Percentiles rank a stretch among this genome's conserved stretches.
Conservation (phyloP, 331 rosid species). For the Dryas integrifolia region DNA sequence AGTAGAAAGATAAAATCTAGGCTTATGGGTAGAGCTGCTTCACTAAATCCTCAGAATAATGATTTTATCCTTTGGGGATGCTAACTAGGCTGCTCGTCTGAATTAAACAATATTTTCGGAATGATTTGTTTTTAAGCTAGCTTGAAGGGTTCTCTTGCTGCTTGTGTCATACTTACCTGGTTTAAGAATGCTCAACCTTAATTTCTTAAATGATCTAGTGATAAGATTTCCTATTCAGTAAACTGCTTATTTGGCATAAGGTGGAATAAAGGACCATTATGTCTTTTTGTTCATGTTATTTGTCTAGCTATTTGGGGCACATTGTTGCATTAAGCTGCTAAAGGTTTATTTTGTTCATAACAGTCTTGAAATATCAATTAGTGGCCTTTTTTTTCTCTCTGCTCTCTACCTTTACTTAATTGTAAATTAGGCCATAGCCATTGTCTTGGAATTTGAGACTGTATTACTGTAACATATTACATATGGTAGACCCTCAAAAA, state of each 20-base stretch:
- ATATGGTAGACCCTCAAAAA: slow-evolving; percentile 8
- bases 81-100: neutral
- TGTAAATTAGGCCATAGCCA: neutral
- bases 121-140: neutral
- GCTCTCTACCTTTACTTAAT: neutral
- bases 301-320: neutral
- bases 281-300: slow-evolving; percentile 6
- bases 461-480: neutral
- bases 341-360: neutral
- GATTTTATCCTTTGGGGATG: neutral
- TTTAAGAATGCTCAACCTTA: neutral
- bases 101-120: neutral
- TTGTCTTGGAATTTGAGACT: slow-evolving; percentile 2
- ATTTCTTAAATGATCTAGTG: neutral
- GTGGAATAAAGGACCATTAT: neutral
- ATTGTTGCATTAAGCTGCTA: neutral
- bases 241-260: neutral
- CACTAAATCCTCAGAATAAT: neutral
- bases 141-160: neutral
- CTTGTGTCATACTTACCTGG: neutral
- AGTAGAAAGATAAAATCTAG: neutral
- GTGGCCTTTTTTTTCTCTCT: neutral
- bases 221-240: neutral
- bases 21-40: neutral
- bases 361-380: neutral